phyloP scores from a whole-genome alignment of 208 protist species.

The Balamuthia mandrillaris region DNA sequence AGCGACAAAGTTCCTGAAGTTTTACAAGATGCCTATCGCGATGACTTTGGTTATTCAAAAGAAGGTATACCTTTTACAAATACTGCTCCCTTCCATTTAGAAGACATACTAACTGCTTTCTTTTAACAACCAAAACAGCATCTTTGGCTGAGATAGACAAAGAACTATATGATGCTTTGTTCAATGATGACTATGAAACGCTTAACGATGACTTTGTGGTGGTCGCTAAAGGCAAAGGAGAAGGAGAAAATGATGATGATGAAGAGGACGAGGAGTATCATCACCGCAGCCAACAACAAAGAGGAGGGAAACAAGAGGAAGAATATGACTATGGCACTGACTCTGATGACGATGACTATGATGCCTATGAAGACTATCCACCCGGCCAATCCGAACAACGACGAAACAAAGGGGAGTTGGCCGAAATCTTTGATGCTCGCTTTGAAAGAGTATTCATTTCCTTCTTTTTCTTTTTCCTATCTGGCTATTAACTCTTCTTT shows the following conservation, averaged over 20 bases:
- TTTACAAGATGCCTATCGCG: too few species aligned
- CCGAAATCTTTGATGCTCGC: constrained; percentile 12
- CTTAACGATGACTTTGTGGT: constrained; percentile 18
- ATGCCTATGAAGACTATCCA: neutral
- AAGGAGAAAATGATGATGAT: neutral
- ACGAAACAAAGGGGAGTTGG: neutral
- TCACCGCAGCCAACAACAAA: neutral
- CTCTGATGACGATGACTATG: neutral
- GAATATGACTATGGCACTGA: neutral
- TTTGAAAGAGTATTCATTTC: constrained; percentile 19
- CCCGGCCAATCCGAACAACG: neutral
- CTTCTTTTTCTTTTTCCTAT: neutral
- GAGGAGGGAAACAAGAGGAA: neutral
- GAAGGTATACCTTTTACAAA: too few species aligned
- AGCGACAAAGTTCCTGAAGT: too few species aligned
- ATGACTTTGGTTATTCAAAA: too few species aligned
- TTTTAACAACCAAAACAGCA: neutral
- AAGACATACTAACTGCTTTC: neutral
- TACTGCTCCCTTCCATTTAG: neutral
- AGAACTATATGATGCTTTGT: constrained; percentile 5
- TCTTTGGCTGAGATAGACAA: neutral
- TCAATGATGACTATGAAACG: constrained; percentile 1
- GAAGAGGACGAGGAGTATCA: neutral
- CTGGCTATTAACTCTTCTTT: neutral
- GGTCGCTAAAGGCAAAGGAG: neutral